Percentiles rank a stretch among this genome's conserved stretches.
Conservation (phyloP, 2,329 filamentous ascomycete species). For the Knoxdaviesia proteae region DNA sequence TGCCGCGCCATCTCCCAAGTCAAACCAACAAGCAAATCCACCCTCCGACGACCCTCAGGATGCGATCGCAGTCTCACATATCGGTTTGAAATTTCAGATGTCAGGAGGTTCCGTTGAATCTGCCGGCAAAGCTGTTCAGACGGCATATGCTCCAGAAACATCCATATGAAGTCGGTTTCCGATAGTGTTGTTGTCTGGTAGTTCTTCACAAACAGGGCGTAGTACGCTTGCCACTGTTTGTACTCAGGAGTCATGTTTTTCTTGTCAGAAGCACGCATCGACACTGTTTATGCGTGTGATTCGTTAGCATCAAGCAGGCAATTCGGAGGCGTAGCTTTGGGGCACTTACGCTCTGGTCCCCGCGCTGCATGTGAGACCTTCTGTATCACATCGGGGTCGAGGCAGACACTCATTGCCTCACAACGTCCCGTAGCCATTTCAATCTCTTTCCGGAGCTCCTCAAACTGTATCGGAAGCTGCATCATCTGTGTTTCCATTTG, state of each 20-base stretch:
- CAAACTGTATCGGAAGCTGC: too few relatives aligned
- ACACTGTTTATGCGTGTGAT: too few relatives aligned
- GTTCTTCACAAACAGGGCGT: constrained; percentile 2
- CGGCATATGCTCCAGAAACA: constrained; percentile 4
- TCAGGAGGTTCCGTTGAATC: constrained; percentile 4
- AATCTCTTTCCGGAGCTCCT: too few relatives aligned
- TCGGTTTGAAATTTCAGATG: constrained; percentile 1
- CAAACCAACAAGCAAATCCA: constrained; percentile 2
- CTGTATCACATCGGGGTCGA: too few relatives aligned
- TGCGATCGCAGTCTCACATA: constrained; percentile 1
- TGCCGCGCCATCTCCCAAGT: constrained; percentile 4
- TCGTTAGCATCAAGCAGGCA: too few relatives aligned
- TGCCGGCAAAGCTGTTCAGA: constrained; percentile 3
- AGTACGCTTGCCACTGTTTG: constrained; percentile 4
- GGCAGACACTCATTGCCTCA: too few relatives aligned
- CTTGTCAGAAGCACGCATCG: too few relatives aligned
- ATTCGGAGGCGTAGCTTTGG: too few relatives aligned
- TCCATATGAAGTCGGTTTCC: constrained; percentile 3
- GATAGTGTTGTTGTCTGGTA: constrained; percentile 3
- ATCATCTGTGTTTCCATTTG: too few relatives aligned
- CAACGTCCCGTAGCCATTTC: too few relatives aligned
- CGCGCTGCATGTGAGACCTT: too few relatives aligned
- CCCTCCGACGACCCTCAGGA: constrained; percentile 2
- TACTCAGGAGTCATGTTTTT: constrained; percentile 1
- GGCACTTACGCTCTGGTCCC: too few relatives aligned